A percentile compares a stretch with the other conserved stretches of the same genome.
Conservation (phyloP, 768 basidiomycete species). For the Collybiopsis confluens region DNA sequence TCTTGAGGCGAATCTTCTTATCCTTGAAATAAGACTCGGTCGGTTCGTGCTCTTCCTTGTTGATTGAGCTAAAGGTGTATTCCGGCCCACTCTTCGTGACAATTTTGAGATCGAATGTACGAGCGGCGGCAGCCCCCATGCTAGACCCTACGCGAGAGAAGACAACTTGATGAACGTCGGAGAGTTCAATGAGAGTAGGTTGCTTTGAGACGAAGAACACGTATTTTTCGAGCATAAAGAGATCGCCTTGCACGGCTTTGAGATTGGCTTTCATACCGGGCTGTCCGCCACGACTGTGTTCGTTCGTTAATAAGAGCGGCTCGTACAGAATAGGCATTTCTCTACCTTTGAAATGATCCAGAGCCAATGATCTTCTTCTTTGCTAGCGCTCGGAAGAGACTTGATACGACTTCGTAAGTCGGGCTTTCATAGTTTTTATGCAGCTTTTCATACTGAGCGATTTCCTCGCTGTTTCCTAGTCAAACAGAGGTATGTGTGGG, state of each 20-base stretch:
- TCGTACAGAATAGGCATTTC: slow-evolving; percentile 11
- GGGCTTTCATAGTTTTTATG: slow-evolving; percentile 94
- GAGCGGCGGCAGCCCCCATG: slow-evolving; percentile 76
- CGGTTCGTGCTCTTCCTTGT: slow-evolving; percentile 90
- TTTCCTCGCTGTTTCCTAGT: slow-evolving; percentile 54
- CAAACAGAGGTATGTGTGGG: slow-evolving; percentile 22
- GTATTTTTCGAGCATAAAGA: slow-evolving; percentile 97
- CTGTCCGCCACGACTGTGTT: slow-evolving; percentile 74
- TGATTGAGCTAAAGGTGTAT: slow-evolving; percentile 87
- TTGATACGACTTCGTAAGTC: slow-evolving; percentile 91
- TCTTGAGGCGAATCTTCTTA: slow-evolving; percentile 92
- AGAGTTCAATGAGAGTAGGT: slow-evolving; percentile 84
- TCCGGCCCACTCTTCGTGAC: slow-evolving; percentile 82
- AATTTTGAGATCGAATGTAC: slow-evolving; percentile 92
- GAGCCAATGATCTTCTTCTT: slow-evolving; percentile 90
- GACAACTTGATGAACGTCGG: slow-evolving; percentile 83
- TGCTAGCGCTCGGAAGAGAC: slow-evolving; percentile 87
- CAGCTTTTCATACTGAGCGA: slow-evolving; percentile 75
- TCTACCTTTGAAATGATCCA: slow-evolving; percentile 81
- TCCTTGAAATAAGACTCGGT: slow-evolving; percentile 82
- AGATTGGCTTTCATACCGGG: slow-evolving; percentile 97
- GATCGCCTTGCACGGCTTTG: slow-evolving; percentile 93
- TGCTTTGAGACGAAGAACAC: slow-evolving; percentile 97
- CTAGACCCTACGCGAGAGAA: slow-evolving; percentile 93
- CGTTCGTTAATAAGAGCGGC: neutral